Base-by-base conservation (phyloP, 345 rosid genomes). In the Syzygium oleosum region DNA sequence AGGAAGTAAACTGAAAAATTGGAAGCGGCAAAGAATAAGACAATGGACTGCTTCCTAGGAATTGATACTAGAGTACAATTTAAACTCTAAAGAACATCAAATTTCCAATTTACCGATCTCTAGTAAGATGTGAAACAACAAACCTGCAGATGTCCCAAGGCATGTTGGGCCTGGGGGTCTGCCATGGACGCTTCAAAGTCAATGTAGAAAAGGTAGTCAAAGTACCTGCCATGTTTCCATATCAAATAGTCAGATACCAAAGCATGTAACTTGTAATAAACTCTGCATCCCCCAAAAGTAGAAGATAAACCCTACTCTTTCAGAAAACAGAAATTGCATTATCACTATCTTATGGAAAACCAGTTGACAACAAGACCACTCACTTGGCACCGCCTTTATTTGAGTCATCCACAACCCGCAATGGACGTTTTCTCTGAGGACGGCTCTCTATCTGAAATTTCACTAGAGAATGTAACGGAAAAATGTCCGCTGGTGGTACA, bases 161-260 rank as follows among this genome's bases (percentile, higher is more conserved):
- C 97, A 87, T 90, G 85, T 88, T 96, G 99, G 29, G 97, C 97
- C 85, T 97, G 95, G 4, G 89, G 87, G 41, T 98, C 99, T 52
- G 99, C 99, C 98, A 96, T 96, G 31, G 99, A 98, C 56, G 99
- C 99, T 90, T 96, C 97, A 87, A 98, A 95, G 86, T 98, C 99
- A 19, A 95, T 90, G 89, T 93, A 96, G 89, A 98, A 98, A 29
- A 98, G 93, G 92, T 96, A 96, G 92, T 98, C 99, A 55, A 98
- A 96, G 91, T 93, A 96, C 94, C 99, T 98, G 92, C 85, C 85
- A 87, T 53, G 55, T 84, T 43, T 84, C 22, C 12, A 51, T 84
- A 84, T 51, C 55, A 21, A 84, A n/a, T 15, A n/a, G 25, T 84
- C 87, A 90, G 53, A 91, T 84, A 89, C 38, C 80, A 73, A 73